phyloP scores from a whole-genome alignment of 441 rosid species.

The Gossypium schwendimanii region DNA sequence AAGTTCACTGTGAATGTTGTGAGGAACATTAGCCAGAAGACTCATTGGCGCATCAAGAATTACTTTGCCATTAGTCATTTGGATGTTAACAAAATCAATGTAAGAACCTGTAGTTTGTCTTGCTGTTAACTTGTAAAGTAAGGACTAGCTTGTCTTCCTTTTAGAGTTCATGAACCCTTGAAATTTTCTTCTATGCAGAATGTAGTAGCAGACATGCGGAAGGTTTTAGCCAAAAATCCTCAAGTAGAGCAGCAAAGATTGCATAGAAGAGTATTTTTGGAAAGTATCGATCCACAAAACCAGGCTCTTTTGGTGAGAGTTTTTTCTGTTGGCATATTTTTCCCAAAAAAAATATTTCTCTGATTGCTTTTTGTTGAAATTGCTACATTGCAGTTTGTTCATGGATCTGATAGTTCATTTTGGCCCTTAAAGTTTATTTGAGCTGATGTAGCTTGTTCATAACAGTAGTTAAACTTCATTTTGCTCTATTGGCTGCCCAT shows the following conservation, averaged over 20 bases:
- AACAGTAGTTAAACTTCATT: neutral
- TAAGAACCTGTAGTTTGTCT: constrained; percentile 30
- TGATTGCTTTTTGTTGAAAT: neutral
- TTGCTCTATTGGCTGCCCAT: neutral
- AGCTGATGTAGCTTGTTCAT: neutral
- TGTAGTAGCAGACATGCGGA: constrained; percentile 71
- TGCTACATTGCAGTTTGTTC: neutral
- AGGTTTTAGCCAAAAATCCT: constrained; percentile 66
- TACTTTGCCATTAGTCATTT: constrained; percentile 63
- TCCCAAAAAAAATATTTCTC: neutral
- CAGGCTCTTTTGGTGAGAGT: constrained; percentile 57
- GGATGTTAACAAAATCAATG: constrained; percentile 59
- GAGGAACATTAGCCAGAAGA: constrained; percentile 70
- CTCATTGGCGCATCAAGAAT: constrained; percentile 76
- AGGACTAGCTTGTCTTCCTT: neutral
- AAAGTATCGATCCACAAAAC: constrained; percentile 45
- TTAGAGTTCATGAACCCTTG: neutral
- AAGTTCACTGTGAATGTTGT: constrained; percentile 60
- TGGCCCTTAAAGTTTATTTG: neutral
- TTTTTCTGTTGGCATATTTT: neutral
- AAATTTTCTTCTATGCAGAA: constrained; percentile 25
- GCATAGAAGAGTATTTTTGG: constrained; percentile 69
- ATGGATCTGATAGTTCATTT: neutral
- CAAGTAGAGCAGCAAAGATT: constrained; percentile 64
- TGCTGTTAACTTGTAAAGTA: neutral